Base-by-base conservation (phyloP, 768 basidiomycete species). In the Cyathus striatus region DNA sequence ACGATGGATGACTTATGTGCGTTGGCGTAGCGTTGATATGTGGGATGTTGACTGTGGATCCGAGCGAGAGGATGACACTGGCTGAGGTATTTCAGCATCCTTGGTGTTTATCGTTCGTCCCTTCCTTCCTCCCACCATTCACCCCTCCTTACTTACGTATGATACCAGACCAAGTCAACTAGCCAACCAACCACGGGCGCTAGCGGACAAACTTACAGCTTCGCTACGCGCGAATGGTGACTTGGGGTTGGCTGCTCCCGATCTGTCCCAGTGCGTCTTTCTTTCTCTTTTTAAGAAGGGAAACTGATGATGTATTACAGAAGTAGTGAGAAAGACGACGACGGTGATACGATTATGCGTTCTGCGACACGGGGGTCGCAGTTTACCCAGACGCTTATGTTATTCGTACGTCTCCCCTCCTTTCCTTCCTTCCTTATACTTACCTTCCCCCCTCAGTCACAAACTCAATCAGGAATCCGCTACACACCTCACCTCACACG, bases 11-110 rank as follows among this genome's bases (percentile, higher is more conserved):
- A n/a, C n/a, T n/a, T 3, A 12, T n/a, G n/a, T n/a, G n/a, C n/a
- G n/a, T n/a, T n/a, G n/a, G n/a, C n/a, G n/a, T 41, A 94, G 93
- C 83, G 6, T 67, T 96, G 2, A 66, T 98, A n/a, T 68, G 78
- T 5, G 78, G 80, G 2, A 73, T 96, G 58, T 63, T 95, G 21
- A 78, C 80, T 2, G 61, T 94, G 16, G 76, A 93, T 47, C 82
- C 94, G 0, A 57, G 58, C 2, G 60, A 76, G 36, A 74, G 94
- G 13, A 69, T 90, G 58, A 85, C 78, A 0, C 70, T 96, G 2
- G 56, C 68, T 4, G 65, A 71, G 6, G 63, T 58, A 1, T 51
- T 46, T 18, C 52, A 61, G 5, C 86, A 93, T 59, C 79, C 78
- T 0, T 97, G 94, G 94, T 78, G 75, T 43, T 69, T 72, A 43